Evolutionary conservation across 495 filamentous ascomycete genomes (phyloP).

Genomic region (Tricharina praecox): DNA sequence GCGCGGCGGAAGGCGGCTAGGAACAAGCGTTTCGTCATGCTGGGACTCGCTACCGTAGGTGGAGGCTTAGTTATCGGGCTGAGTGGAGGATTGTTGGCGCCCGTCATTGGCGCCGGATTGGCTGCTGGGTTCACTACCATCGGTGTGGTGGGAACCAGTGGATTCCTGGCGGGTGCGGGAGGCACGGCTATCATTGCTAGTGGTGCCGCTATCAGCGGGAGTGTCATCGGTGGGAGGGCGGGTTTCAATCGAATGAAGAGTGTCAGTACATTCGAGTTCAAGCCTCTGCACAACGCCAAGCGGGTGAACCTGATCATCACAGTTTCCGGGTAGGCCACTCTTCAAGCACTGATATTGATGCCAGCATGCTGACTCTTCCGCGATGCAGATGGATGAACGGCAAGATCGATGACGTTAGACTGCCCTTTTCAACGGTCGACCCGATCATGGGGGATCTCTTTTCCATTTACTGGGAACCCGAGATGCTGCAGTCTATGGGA

Average conservation of each 20-base stretch:
- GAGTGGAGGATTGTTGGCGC: slow-evolving; percentile 78
- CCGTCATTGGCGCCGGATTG: slow-evolving; percentile 85
- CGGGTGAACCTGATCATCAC: slow-evolving; percentile 91
- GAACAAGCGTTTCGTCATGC: slow-evolving; percentile 74
- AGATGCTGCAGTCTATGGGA: slow-evolving; percentile 94
- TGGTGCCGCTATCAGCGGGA: slow-evolving; percentile 66
- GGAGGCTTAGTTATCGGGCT: slow-evolving; percentile 91
- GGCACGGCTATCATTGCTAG: slow-evolving; percentile 91
- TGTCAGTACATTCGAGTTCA: slow-evolving; percentile 91
- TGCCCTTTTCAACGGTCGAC: slow-evolving; percentile 91
- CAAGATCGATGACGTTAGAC: slow-evolving; percentile 85
- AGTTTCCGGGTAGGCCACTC: slow-evolving; percentile 45
- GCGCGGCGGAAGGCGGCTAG: slow-evolving; percentile 60
- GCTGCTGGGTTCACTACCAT: slow-evolving; percentile 92
- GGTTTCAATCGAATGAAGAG: slow-evolving; percentile 71
- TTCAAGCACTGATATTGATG: not conserved
- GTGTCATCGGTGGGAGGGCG: slow-evolving; percentile 70
- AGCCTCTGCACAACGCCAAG: slow-evolving; percentile 94
- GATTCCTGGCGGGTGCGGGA: slow-evolving; percentile 79
- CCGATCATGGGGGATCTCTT: slow-evolving; percentile 98
- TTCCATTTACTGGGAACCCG: slow-evolving; percentile 93
- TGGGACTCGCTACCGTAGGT: slow-evolving; percentile 93
- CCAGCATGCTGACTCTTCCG: slow-evolving; percentile 1
- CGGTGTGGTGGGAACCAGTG: slow-evolving; percentile 72
- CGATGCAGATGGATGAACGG: slow-evolving; percentile 71